phyloP scores from a whole-genome alignment of 2,329 filamentous ascomycete genomes.

The Exophiala aquamarina region DNA sequence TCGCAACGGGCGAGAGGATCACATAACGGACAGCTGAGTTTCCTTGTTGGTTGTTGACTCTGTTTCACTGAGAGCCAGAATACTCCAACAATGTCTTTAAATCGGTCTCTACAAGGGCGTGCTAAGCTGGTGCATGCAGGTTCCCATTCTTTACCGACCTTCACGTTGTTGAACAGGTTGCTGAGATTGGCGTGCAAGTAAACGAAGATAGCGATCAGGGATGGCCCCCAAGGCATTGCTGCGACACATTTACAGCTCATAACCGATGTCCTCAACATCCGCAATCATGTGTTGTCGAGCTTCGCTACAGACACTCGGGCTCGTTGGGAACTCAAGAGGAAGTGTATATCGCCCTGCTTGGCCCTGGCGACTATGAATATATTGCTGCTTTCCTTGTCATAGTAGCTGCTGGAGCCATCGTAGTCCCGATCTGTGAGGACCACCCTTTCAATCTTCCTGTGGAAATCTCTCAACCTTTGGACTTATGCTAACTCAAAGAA shows the following conservation, averaged over 20 bases:
- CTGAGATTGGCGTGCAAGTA: slow-evolving; percentile 28
- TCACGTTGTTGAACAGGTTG: background rate
- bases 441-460: too few relatives aligned
- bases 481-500: too few relatives aligned
- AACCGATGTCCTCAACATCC: slow-evolving; percentile 44
- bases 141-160: too few relatives aligned
- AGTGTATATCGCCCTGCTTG: slow-evolving; percentile 33
- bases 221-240: slow-evolving; percentile 29
- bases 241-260: slow-evolving; percentile 44
- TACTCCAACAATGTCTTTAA: too few relatives aligned
- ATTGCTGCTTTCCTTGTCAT: slow-evolving; percentile 33
- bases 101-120: too few relatives aligned
- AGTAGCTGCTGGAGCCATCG: slow-evolving; percentile 36
- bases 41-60: too few relatives aligned
- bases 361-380: slow-evolving; percentile 36
- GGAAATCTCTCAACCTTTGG: too few relatives aligned
- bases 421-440: slow-evolving; percentile 30
- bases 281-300: slow-evolving; percentile 34
- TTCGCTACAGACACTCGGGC: slow-evolving; percentile 33
- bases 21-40: too few relatives aligned
- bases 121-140: too few relatives aligned
- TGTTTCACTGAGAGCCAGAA: too few relatives aligned
- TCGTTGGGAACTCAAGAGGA: slow-evolving; percentile 39
- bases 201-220: slow-evolving; percentile 26
- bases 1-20: too few relatives aligned